Base-by-base conservation (phyloP, 306 rosid species). In the Carpinus fangiana region DNA sequence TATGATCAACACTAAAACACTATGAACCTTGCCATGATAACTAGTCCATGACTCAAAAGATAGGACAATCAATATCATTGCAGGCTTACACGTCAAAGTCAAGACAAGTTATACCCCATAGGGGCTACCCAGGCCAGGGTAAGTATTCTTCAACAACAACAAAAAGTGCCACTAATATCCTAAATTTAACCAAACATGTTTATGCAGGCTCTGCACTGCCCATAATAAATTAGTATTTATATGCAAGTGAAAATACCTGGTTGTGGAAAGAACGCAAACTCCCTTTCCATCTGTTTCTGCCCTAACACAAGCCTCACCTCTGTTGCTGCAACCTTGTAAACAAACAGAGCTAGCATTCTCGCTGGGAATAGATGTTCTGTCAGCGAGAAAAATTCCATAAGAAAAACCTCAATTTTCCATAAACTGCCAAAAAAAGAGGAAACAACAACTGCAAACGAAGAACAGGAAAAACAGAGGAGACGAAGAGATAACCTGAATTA, bases 351-450 rank as follows among this genome's bases (percentile, higher is more conserved):
- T 76, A 74, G 74, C 75, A 73, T 84, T 84, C 85, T 84, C 85
- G 73, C 84, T 88, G 2, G 77, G 85, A 72, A 76, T 65, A 67
- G 98, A 90, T 28, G 98, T 92, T 82, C 72, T 88, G 78, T 94
- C 97, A 1, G 96, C 94, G 69, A 94, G 82, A 31, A 85, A 89
- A 94, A 83, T 94, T 94, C 96, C 96, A 92, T 76, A 88, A 74
- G 74, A 94, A 94, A 94, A 31, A 31, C 34, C 34, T 31, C 0
- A 31, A 31, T 2, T 31, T 31, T 31, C 34, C 34, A 2, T 2
- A 31, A 31, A 31, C 34, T 31, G 34, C 34, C 34, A 31, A 31
- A 31, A 31, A 31, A 31, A 31, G 3, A 31, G 34, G 34, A 31
- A 31, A 31, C 34, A 31, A 31, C 34, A 31, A 31, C 34, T 31